These are phyloP conservation scores for Trichocladium antarcticum DNA, from an alignment of 495 filamentous ascomycete genomes.

Conservation along the genomic window DNA sequence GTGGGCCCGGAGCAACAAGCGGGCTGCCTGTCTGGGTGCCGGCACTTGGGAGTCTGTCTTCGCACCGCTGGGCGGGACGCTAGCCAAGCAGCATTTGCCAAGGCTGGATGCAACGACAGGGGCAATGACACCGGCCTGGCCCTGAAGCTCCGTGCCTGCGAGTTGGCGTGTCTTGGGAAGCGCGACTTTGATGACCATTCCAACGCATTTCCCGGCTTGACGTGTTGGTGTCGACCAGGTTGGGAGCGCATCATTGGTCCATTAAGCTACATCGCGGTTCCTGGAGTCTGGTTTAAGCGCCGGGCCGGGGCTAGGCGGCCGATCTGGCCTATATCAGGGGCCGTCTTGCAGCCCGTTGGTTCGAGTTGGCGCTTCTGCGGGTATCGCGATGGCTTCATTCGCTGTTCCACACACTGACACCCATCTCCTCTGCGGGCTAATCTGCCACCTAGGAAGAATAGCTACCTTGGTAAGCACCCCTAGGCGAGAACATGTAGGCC, in stretches of 20 bases:
- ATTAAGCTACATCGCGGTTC: not conserved
- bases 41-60: no score
- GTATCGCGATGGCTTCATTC: conserved; percentile 7
- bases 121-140: not conserved
- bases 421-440: not conserved
- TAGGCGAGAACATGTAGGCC: not conserved
- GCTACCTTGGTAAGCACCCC: not conserved
- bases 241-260: not conserved
- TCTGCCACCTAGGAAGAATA: not conserved
- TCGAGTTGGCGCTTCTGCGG: conserved; percentile 7
- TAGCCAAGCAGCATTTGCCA: no score
- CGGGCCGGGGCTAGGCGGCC: conserved; percentile 1
- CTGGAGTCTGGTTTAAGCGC: conserved; percentile 9
- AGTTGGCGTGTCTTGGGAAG: not conserved
- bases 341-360: conserved; percentile 4
- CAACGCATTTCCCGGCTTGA: not conserved
- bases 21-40: no score
- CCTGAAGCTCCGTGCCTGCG: not conserved
- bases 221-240: not conserved
- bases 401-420: not conserved
- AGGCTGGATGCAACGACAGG: no score
- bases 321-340: not conserved
- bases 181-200: not conserved
- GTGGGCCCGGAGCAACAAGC: no score
- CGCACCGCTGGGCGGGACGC: no score